Evolutionary conservation across 2,329 filamentous ascomycete species (phyloP).

Genomic region (Diplodia corticola): DNA sequence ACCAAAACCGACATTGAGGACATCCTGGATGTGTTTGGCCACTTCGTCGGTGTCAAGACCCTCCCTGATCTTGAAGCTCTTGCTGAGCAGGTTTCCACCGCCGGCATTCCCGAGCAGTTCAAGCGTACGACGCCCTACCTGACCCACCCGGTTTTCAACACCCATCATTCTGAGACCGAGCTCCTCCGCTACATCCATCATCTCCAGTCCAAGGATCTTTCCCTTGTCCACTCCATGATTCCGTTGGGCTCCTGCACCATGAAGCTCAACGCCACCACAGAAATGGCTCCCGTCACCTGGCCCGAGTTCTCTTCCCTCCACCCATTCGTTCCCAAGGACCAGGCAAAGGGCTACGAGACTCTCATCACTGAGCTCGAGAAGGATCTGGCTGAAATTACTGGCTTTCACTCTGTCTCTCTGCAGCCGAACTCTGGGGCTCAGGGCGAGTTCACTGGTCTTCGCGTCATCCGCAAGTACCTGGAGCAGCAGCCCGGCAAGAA

Average conservation of each 20-base stretch:
- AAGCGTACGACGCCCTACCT: constrained; percentile 74
- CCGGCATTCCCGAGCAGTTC: constrained; percentile 57
- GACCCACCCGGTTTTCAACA: constrained; percentile 92
- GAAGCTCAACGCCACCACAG: constrained; percentile 93
- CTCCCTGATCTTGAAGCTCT: constrained; percentile 40
- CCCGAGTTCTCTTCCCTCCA: constrained; percentile 77
- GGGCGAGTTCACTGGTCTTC: constrained; percentile 88
- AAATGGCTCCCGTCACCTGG: constrained; percentile 85
- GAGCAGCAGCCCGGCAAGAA: constrained; percentile 66
- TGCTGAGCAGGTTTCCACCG: constrained; percentile 14
- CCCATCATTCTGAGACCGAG: constrained; percentile 91
- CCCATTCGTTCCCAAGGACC: constrained; percentile 68
- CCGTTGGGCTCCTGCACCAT: constrained; percentile 96
- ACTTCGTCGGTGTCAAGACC: constrained; percentile 46
- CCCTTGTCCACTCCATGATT: constrained; percentile 95
- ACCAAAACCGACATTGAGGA: constrained; percentile 56
- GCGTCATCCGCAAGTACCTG: constrained; percentile 82
- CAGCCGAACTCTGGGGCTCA: constrained; percentile 97
- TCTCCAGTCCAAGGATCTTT: constrained; percentile 90
- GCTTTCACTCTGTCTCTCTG: constrained; percentile 84
- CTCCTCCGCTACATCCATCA: constrained; percentile 91
- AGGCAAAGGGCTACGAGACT: constrained; percentile 66
- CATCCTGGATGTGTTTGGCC: constrained; percentile 59
- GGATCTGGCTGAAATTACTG: constrained; percentile 80
- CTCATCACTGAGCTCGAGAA: constrained; percentile 72